Percentiles rank a stretch among this genome's conserved stretches.
Conservation (phyloP, 2,329 filamentous ascomycete species). For the Xylariaceae sp. region DNA sequence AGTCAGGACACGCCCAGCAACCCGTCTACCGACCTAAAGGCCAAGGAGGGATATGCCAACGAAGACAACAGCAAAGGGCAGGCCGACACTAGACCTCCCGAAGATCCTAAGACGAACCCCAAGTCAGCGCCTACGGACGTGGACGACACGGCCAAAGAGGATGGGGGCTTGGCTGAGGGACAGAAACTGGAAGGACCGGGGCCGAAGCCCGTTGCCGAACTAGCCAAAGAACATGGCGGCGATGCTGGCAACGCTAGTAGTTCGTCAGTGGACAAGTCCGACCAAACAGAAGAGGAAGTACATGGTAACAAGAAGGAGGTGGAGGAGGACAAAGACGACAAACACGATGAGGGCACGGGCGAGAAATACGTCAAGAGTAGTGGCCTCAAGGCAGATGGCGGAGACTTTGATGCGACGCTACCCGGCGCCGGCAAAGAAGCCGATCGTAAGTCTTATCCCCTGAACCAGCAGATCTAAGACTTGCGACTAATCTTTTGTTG, state of each 20-base stretch:
- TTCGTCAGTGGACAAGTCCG: constrained; percentile 27
- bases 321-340: constrained; percentile 17
- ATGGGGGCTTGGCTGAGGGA: constrained; percentile 29
- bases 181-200: constrained; percentile 38
- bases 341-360: constrained; percentile 43
- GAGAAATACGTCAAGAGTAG: constrained; percentile 52
- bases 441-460: constrained; percentile 46
- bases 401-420: constrained; percentile 59
- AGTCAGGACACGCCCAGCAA: constrained; percentile 23
- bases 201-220: constrained; percentile 36
- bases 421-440: constrained; percentile 62
- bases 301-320: constrained; percentile 21
- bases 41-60: constrained; percentile 18
- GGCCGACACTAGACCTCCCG: constrained; percentile 37
- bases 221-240: constrained; percentile 27
- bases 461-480: background rate
- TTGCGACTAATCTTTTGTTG: constrained; percentile 4
- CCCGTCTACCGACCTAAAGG: constrained; percentile 26
- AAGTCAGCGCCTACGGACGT: constrained; percentile 34
- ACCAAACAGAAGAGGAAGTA: no score
- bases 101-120: constrained; percentile 32
- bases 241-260: constrained; percentile 23
- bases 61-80: constrained; percentile 30
- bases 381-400: constrained; percentile 58
- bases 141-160: constrained; percentile 25